phyloP scores from a whole-genome alignment of 106 monocot genomes.

The Dactylorhiza incarnata region DNA sequence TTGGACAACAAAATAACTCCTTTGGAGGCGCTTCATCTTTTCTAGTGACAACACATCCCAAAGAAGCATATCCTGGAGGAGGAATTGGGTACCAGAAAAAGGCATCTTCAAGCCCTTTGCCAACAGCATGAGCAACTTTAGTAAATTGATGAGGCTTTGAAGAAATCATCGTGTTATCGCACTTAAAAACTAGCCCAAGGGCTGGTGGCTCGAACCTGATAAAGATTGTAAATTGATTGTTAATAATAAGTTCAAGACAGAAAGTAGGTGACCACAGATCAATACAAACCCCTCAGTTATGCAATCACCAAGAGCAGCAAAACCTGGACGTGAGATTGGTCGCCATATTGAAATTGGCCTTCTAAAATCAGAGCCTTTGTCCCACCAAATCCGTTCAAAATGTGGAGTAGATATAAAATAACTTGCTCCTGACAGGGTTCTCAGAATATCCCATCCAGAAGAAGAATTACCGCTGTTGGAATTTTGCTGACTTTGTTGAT shows the following conservation, averaged over 20 bases:
- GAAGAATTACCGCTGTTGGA: conserved; percentile 14
- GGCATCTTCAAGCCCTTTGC: conserved; percentile 76
- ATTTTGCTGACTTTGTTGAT: conserved; percentile 14
- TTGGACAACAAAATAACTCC: conserved; percentile 79
- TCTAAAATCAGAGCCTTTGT: conserved; percentile 68
- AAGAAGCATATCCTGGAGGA: conserved; percentile 88
- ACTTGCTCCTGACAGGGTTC: conserved; percentile 56
- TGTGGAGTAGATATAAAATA: conserved; percentile 76
- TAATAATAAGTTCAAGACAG: background rate
- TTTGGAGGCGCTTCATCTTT: conserved; percentile 62
- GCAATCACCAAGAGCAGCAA: conserved; percentile 84
- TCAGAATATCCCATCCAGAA: conserved; percentile 75
- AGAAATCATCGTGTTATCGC: conserved; percentile 55
- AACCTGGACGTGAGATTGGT: conserved; percentile 57
- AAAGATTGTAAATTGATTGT: conserved; percentile 4
- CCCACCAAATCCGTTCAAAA: conserved; percentile 99
- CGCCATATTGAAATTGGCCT: conserved; percentile 85
- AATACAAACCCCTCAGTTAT: conserved; percentile 73
- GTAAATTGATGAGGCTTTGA: conserved; percentile 75
- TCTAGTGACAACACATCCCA: conserved; percentile 85
- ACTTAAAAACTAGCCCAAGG: conserved; percentile 77
- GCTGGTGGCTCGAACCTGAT: conserved; percentile 87
- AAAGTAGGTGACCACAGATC: background rate
- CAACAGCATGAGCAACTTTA: conserved; percentile 59
- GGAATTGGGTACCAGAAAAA: conserved; percentile 92